These are phyloP conservation scores for Syzygium grande DNA, from an alignment of 345 rosid species.

Conservation along the genomic window DNA sequence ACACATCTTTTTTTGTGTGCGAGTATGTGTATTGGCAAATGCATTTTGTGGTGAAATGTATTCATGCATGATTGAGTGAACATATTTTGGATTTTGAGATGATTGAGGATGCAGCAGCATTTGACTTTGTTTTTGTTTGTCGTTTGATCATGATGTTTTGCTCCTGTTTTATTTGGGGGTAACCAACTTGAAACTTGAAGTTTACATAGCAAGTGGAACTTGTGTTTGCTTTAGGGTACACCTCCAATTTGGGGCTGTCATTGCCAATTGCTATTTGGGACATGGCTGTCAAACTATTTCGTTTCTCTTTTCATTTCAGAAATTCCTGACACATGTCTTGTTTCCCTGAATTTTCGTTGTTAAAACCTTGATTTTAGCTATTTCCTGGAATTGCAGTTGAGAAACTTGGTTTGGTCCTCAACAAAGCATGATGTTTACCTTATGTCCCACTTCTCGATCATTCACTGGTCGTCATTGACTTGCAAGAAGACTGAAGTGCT, in stretches of 20 bases:
- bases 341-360: not conserved
- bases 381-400: conserved; percentile 21
- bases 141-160: not conserved
- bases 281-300: not conserved
- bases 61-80: not conserved
- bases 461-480: conserved; percentile 49
- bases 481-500: conserved; percentile 46
- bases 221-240: not conserved
- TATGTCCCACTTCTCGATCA: conserved; percentile 46
- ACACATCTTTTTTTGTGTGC: not conserved
- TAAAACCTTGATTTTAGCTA: not conserved
- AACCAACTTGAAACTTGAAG: not conserved
- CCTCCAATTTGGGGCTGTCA: not conserved
- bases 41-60: not conserved
- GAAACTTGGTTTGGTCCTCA: conserved; percentile 57
- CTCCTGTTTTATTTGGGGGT: not conserved
- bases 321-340: not conserved
- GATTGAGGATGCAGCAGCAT: not conserved
- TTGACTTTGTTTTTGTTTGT: not conserved
- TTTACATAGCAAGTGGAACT: not conserved
- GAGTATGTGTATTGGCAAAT: not conserved
- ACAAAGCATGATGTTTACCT: conserved; percentile 55
- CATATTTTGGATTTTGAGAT: not conserved
- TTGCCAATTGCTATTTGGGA: not conserved
- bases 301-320: not conserved